Evolutionary conservation across 768 basidiomycete species (phyloP).

Genomic region (Macrolepiota fuliginosa): DNA sequence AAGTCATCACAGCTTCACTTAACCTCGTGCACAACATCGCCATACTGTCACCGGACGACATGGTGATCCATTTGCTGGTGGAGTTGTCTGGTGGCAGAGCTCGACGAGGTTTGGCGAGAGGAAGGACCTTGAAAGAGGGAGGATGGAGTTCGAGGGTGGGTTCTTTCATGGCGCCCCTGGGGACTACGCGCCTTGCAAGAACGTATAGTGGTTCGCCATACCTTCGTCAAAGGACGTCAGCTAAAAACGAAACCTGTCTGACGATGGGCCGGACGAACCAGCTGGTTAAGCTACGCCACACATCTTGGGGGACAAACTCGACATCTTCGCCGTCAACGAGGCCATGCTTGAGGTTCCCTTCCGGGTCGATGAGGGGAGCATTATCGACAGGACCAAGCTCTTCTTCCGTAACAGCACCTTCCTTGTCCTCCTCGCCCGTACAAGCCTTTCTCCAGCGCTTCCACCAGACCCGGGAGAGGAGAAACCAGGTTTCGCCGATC

Average conservation of each 20-base stretch:
- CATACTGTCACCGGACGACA: slow-evolving; percentile 54
- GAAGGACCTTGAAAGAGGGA: slow-evolving; percentile 57
- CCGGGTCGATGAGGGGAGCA: slow-evolving; percentile 53
- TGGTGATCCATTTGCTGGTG: slow-evolving; percentile 34
- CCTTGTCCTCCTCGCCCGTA: slow-evolving; percentile 65
- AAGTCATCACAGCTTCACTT: slow-evolving; percentile 31
- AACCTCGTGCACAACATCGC: slow-evolving; percentile 39
- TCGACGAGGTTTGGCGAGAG: slow-evolving; percentile 33
- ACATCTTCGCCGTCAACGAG: slow-evolving; percentile 66
- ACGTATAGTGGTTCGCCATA: slow-evolving; percentile 61
- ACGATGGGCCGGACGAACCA: slow-evolving; percentile 55
- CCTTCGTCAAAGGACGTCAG: slow-evolving; percentile 38
- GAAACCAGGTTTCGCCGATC: slow-evolving; percentile 75
- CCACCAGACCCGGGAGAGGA: slow-evolving; percentile 72
- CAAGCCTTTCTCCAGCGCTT: slow-evolving; percentile 74
- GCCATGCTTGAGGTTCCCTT: slow-evolving; percentile 42
- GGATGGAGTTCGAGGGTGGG: slow-evolving; percentile 71
- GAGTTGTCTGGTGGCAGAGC: slow-evolving; percentile 23
- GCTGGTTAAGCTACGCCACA: slow-evolving; percentile 63
- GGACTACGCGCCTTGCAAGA: slow-evolving; percentile 67
- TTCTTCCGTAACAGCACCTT: slow-evolving; percentile 56
- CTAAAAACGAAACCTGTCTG: background rate
- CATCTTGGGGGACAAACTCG: slow-evolving; percentile 70
- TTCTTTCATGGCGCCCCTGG: slow-evolving; percentile 48
- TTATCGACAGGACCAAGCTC: slow-evolving; percentile 80